A percentile compares a stretch with the other conserved stretches of the same genome.
Conservation (phyloP, 352 stramenopile genomes). For the Sclerospora graminicola region DNA sequence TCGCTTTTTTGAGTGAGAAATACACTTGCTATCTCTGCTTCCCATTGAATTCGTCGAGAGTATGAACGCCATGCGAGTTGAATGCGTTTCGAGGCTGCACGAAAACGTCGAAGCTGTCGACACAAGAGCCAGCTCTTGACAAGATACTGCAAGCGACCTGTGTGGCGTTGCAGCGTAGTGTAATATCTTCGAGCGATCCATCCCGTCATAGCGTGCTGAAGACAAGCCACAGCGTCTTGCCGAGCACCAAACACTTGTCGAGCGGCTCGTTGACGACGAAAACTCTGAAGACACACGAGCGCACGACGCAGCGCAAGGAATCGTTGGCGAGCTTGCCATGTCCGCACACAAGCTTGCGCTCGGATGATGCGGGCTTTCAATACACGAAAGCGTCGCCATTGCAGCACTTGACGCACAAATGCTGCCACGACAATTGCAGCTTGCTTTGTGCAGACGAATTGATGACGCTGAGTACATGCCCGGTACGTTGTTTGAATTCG, state of each 20-base stretch:
- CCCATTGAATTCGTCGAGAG: slow-evolving; percentile 28
- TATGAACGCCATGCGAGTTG: slow-evolving; percentile 36
- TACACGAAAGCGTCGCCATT: slow-evolving; percentile 45
- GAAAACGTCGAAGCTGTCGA: slow-evolving; percentile 27
- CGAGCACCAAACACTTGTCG: slow-evolving; percentile 13
- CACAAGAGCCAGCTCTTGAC: slow-evolving; percentile 46
- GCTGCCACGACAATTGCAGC: slow-evolving; percentile 55
- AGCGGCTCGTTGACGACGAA: slow-evolving; percentile 26
- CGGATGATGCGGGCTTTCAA: slow-evolving; percentile 62
- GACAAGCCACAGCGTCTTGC: slow-evolving; percentile 16
- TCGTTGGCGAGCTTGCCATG: slow-evolving; percentile 25
- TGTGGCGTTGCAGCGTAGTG: slow-evolving; percentile 23
- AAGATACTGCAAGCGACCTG: slow-evolving; percentile 30
- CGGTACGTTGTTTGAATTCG: slow-evolving; percentile 42
- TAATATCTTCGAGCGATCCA: slow-evolving; percentile 38
- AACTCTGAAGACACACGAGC: slow-evolving; percentile 36
- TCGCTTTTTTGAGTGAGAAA: slow-evolving; percentile 23
- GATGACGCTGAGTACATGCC: slow-evolving; percentile 24
- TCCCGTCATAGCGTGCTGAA: slow-evolving; percentile 45
- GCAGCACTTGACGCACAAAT: slow-evolving; percentile 59
- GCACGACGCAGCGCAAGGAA: slow-evolving; percentile 19
- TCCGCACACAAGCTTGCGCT: slow-evolving; percentile 45
- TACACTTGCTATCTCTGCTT: slow-evolving; percentile 33
- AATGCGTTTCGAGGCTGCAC: slow-evolving; percentile 20
- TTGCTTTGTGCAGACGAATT: slow-evolving; percentile 34